A percentile compares a stretch with the other conserved stretches of the same genome.
These are phyloP conservation scores for Corchorus capsularis DNA, from an alignment of 345 rosid species.

Conservation along the genomic window DNA sequence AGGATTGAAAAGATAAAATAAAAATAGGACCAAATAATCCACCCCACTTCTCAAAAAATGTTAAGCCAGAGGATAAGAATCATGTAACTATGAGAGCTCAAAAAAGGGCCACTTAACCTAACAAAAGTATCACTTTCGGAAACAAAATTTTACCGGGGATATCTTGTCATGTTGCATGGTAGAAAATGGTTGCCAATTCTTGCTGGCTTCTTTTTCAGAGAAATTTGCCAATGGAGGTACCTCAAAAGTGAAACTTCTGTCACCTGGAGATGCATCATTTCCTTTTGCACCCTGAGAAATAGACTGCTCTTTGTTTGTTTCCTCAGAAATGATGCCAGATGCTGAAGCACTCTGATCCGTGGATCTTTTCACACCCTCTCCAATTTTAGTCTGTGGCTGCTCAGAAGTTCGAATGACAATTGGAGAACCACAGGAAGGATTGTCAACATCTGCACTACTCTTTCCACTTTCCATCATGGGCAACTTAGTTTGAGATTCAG, in stretches of 20 bases:
- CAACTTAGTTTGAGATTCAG: conserved; percentile 37
- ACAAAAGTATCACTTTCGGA: neutral
- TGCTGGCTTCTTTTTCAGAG: conserved; percentile 41
- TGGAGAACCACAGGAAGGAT: conserved; percentile 46
- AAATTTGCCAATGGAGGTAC: conserved; percentile 34
- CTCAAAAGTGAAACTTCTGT: conserved; percentile 53
- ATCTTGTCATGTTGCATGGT: conserved; percentile 35
- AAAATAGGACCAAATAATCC: neutral
- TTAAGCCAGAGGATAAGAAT: neutral
- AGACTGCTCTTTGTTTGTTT: conserved; percentile 24
- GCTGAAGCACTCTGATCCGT: conserved; percentile 34
- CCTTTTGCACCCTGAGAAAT: conserved; percentile 41
- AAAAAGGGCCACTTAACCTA: neutral
- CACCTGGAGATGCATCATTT: conserved; percentile 47
- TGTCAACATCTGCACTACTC: conserved; percentile 37
- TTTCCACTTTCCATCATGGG: conserved; percentile 36
- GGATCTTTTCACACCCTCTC: conserved; percentile 38
- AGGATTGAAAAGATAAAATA: neutral
- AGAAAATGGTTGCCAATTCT: conserved; percentile 44
- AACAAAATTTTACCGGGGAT: conserved; percentile 44
- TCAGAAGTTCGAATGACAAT: conserved; percentile 38
- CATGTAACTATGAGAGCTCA: neutral
- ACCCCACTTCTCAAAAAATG: neutral
- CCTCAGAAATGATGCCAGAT: conserved; percentile 29
- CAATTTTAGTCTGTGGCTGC: conserved; percentile 41